These are phyloP conservation scores for Coemansia sp. DNA, from an alignment of 192 early-diverging fungal species.

Conservation along the genomic window DNA sequence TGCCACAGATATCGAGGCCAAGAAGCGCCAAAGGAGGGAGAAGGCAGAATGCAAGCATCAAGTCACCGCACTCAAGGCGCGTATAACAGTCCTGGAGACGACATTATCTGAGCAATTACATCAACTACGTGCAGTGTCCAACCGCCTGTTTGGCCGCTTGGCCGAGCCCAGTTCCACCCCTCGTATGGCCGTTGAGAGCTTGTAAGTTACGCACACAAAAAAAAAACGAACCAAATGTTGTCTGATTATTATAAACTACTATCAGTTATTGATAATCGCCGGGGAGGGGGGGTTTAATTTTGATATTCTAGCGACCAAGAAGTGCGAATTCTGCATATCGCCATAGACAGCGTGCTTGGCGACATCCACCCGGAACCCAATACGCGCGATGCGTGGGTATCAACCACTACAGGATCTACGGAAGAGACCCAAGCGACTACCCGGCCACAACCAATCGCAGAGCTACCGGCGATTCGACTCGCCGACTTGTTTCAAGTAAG, in stretches of 20 bases:
- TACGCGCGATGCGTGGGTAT: background rate
- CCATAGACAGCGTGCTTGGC: background rate
- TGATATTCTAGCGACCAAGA: constrained; percentile 1
- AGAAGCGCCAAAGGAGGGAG: background rate
- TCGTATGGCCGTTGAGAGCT: background rate
- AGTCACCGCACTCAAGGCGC: background rate
- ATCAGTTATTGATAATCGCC: too few relatives aligned
- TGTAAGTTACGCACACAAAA: background rate
- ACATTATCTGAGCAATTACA: background rate
- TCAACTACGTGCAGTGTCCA: background rate
- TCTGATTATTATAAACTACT: too few relatives aligned
- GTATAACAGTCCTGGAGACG: background rate
- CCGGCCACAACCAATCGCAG: background rate
- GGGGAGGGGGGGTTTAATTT: too few relatives aligned
- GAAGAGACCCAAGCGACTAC: background rate
- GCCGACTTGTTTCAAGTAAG: constrained; percentile 11
- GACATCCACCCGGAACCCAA: background rate
- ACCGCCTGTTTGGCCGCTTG: background rate
- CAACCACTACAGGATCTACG: background rate
- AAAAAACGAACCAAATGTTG: too few relatives aligned
- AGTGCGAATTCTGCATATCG: background rate
- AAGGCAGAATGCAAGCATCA: background rate
- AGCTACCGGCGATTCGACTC: background rate
- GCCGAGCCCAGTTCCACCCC: background rate
- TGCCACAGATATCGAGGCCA: background rate